Conservation (phyloP, 2,329 filamentous ascomycete genomes). For the Cladophialophora yegresii region DNA sequence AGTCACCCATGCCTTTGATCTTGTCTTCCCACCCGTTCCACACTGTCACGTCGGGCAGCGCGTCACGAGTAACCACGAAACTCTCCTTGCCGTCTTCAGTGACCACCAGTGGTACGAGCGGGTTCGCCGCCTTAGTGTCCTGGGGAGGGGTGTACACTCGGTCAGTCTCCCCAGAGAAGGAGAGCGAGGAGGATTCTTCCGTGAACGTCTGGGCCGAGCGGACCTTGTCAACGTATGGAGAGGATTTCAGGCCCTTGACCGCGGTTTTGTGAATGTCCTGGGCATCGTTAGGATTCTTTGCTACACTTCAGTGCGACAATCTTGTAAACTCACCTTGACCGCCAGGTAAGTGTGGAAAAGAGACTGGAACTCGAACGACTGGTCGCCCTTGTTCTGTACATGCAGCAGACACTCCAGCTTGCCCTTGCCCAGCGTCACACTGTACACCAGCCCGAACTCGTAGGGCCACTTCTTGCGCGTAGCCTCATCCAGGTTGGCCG, state of each 20-base stretch:
- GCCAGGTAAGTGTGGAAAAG: constrained; percentile 89
- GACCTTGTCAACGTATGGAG: constrained; percentile 82
- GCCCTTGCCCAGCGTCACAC: constrained; percentile 76
- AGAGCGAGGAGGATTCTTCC: constrained; percentile 65
- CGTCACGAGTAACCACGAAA: constrained; percentile 78
- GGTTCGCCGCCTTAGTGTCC: constrained; percentile 53
- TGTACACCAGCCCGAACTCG: constrained; percentile 89
- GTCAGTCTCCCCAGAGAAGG: constrained; percentile 78
- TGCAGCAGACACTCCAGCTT: constrained; percentile 78
- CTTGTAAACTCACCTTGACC: constrained; percentile 71
- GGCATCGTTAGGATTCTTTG: background rate
- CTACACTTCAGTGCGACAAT: background rate
- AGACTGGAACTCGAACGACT: constrained; percentile 86
- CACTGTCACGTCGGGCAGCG: constrained; percentile 82
- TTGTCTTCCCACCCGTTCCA: constrained; percentile 98
- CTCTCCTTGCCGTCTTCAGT: constrained; percentile 63
- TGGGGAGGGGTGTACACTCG: constrained; percentile 74
- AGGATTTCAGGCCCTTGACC: constrained; percentile 73
- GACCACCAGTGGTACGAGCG: constrained; percentile 57
- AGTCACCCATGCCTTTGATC: constrained; percentile 78
- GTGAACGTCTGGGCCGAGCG: constrained; percentile 64
- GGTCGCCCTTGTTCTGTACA: constrained; percentile 81
- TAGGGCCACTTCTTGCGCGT: constrained; percentile 76
- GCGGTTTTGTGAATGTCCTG: constrained; percentile 77
- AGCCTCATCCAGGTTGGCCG: constrained; percentile 67